Base-by-base conservation (phyloP, 1,139 yeast species). In the Entelexis sorbosivorans region DNA sequence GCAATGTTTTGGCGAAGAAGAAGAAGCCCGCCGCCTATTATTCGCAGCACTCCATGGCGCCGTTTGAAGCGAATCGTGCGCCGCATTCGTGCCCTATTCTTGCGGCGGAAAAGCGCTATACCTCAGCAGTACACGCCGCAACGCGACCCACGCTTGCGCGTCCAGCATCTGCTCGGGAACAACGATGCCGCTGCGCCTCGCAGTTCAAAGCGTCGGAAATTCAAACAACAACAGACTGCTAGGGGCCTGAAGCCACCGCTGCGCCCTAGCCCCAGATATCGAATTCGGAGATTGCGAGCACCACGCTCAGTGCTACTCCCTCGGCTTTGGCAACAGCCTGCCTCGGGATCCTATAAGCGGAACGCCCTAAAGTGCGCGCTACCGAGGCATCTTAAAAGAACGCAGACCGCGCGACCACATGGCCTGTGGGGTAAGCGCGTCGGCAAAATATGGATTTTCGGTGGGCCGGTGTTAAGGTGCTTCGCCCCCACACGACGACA, bases 21-120 rank as follows among this genome's bases (percentile, higher is more conserved):
- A 35, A 35, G 45, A 5, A 38, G 31, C 16, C 53, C 53, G 7
- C 53, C 48, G 9, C 53, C 53, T 4, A 11, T 26, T 2, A 43
- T 51, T 24, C 45, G 53, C 16, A 17, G 32, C 16, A 51, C 53
- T 7, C 42, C 51, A 3, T 48, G 51, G 53, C 48, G 53, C 9
- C 45, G 53, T 2, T 5, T 51, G 2, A 34, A 31, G 13, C 44
- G 44, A 16, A 3, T 43, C 4, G 17, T 40, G 34, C 34, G 38
- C 16, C 35, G 51, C n/a, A 5, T 50, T 5, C 33, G 20, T 3
- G 7, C 22, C 33, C 4, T 26, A 3, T 26, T 26, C 16, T 32
- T 32, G 9, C 17, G 17, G 11, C 20, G 24, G n/a, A 16, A 13
- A 35, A 35, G 13, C 17, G 38, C 13, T 6, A 16, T 35, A 8